Evolutionary conservation across 2,329 filamentous ascomycete genomes (phyloP), one percentile per base, ranked within the genome.

Genomic region (Lachnellula suecica): DNA sequence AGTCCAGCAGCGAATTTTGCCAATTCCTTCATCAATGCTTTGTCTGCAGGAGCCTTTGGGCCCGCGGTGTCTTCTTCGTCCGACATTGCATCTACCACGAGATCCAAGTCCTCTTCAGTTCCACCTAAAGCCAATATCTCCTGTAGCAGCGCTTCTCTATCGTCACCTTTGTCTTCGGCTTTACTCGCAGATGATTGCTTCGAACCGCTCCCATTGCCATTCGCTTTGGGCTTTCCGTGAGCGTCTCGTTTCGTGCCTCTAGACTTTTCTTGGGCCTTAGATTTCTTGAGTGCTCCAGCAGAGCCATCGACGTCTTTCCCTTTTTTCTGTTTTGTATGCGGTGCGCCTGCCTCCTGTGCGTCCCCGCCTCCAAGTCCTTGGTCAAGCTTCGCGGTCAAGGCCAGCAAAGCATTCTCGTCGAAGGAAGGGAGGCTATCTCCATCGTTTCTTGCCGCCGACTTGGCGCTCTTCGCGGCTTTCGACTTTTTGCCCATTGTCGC

Each of bases 71-170:
- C 63, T 23, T 72, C 73, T 38, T 80, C 78, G 50, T 78, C 77
- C 2, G 78, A 81, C 56, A 75, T 71, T 6, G 78, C 70, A 53
- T 79, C 81, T 38, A 76, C 79, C 48, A 88, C 77, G 29, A 88
- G 75, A 31, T 82, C 79, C 40, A 85, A 66, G 57, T 88, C 85
- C 38, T 82, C 75, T 66, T 87, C 81, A 48, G 85, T 82, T 13
- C 85, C 85, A 3, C 84, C 85, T 2, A 88, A 72, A 13, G 81
- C 82, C 58, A 77, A 74, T 56, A 88, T 88, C 63, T 88, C 85
- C 51, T 82, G 77, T 7, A 88, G 70, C 4, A 88, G 71, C 11
- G 69, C 65, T 27, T 72, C 70, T 40, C 63, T 64, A 22, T 64
- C 54, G 19, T 59, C 57, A 23, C 47, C 47, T 23, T 24, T 51